Evolutionary conservation across 495 filamentous ascomycete species (phyloP).

Genomic region (Lophiostoma macrostomum): DNA sequence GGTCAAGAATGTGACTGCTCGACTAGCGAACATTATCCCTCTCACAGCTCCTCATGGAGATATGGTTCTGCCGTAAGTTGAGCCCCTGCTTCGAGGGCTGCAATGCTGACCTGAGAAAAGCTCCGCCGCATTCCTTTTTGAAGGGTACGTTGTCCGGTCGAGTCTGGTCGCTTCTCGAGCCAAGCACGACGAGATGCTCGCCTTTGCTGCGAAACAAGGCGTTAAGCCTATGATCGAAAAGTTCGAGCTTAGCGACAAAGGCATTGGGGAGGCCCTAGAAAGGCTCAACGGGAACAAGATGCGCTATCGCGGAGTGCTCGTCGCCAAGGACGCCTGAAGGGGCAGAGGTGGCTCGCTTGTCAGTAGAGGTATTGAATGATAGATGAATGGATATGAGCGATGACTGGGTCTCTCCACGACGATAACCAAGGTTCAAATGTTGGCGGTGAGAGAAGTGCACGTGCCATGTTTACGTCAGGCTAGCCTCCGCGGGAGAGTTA

Average conservation of each 20-base stretch:
- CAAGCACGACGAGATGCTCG: slow-evolving; percentile 30
- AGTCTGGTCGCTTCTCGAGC: slow-evolving; percentile 24
- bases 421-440: too few relatives aligned
- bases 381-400: too few relatives aligned
- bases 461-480: not conserved
- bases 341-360: too few relatives aligned
- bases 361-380: too few relatives aligned
- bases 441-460: not conserved
- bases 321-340: slow-evolving; percentile 5
- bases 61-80: slow-evolving; percentile 22
- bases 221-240: slow-evolving; percentile 25
- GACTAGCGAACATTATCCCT: slow-evolving; percentile 24
- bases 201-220: slow-evolving; percentile 18
- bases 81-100: not conserved
- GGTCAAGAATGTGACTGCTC: slow-evolving; percentile 26
- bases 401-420: too few relatives aligned
- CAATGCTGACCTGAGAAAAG: slow-evolving; percentile 5
- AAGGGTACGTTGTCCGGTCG: slow-evolving; percentile 24
- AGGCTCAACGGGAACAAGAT: slow-evolving; percentile 21
- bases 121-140: slow-evolving; percentile 20
- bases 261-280: slow-evolving; percentile 19
- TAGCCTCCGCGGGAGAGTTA: too few relatives aligned
- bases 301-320: slow-evolving; percentile 27
- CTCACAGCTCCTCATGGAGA: slow-evolving; percentile 14
- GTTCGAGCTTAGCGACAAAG: slow-evolving; percentile 26